Evolutionary conservation across 305 asterid species (phyloP), one percentile per base, ranked within the genome.

Genomic region (Ilex paraguariensis): DNA sequence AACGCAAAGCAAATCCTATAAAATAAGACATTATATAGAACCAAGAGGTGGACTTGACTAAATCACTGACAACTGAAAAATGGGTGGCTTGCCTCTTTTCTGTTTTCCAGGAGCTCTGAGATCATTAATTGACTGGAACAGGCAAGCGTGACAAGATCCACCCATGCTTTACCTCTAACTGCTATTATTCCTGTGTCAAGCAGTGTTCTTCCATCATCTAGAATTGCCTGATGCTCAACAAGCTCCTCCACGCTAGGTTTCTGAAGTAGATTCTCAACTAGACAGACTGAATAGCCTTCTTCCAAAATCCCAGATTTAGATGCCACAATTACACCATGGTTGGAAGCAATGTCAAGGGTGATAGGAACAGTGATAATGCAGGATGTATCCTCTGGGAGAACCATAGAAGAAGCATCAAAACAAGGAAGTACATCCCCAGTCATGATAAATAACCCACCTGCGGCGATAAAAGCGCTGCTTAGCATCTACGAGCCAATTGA

Each of bases 371-470:
- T 90, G 58, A 93, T 70, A 62, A 93, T 83, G 77, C 95, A 81
- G 48, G 97, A 81, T 30, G 92, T 49, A 76, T 93, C 95, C 66
- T 86, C 91, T 2, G 97, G 95, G 71, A 93, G 95, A 69, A 81
- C 85, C 95, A 93, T 81, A 73, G 77, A 75, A 73, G 85, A 82
- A 63, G 99, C 95, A 78, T 93, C 96, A 82, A 93, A 93, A 79
- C 99, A 93, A 72, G 97, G 99, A 75, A 90, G 99, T 75, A 90
- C 99, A 78, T 93, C 99, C 50, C 99, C 97, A 40, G 99, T 90
- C 99, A 93, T 93, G 76, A 78, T 90, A 79, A 93, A 81, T 61
- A 93, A 57, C 56, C 99, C 97, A 64, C 99, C 99, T 92, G 95
- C 59, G 59, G 17, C 70, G 2, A 21, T 21, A 21, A 21, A 21